Percentiles rank a stretch among this genome's conserved stretches.
Evolutionary conservation across 1,284 basidiomycete genomes (phyloP).

Genomic region (Amylostereum areolatum): DNA sequence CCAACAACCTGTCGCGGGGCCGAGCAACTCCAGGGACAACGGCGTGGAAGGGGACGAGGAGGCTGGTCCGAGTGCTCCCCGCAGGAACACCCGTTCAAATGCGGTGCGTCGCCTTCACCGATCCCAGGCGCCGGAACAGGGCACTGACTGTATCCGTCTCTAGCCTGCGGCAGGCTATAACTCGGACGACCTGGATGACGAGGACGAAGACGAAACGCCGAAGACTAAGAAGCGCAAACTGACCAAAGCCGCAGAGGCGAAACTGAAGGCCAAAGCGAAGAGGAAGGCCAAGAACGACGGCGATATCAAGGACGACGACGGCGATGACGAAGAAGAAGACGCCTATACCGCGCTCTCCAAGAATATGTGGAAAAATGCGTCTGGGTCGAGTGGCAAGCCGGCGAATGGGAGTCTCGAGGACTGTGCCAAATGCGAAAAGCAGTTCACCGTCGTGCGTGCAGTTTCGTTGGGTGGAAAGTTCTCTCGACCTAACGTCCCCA

Average conservation of each 20-base stretch:
- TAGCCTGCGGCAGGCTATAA: slow-evolving; percentile 49
- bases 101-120: neutral
- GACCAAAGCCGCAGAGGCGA: slow-evolving; percentile 32
- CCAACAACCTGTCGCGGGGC: slow-evolving; percentile 39
- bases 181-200: slow-evolving; percentile 71
- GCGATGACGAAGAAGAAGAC: slow-evolving; percentile 38
- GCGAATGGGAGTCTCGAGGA: slow-evolving; percentile 75
- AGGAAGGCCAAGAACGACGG: slow-evolving; percentile 42
- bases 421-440: slow-evolving; percentile 78
- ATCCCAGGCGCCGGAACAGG: neutral
- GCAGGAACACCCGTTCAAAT: slow-evolving; percentile 4
- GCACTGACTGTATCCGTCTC: neutral
- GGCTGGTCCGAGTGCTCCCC: slow-evolving; percentile 12
- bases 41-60: slow-evolving; percentile 29
- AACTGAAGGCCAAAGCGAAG: slow-evolving; percentile 36
- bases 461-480: neutral
- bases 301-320: slow-evolving; percentile 27
- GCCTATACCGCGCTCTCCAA: slow-evolving; percentile 58
- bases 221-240: slow-evolving; percentile 40
- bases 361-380: slow-evolving; percentile 36
- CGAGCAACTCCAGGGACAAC: slow-evolving; percentile 31
- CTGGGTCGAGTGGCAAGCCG: slow-evolving; percentile 41
- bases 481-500: slow-evolving; percentile 1
- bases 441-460: slow-evolving; percentile 81
- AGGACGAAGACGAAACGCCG: slow-evolving; percentile 30